phyloP scores from a whole-genome alignment of 441 rosid genomes.

The Adansonia madagascariensis region DNA sequence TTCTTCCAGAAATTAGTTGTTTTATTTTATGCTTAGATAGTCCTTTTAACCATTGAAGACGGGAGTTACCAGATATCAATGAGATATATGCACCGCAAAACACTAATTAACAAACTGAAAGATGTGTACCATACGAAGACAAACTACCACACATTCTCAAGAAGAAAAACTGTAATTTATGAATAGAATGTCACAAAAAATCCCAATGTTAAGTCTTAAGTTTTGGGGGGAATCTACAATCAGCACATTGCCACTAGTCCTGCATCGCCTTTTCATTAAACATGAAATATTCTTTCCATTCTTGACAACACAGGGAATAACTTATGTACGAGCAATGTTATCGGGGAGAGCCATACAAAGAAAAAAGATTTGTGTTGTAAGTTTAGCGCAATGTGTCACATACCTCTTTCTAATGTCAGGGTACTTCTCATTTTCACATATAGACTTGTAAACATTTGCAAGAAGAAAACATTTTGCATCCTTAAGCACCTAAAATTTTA shows the following conservation, averaged over 20 bases:
- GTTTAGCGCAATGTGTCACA: conserved; percentile 23
- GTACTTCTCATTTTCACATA: conserved; percentile 82
- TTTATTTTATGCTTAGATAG: conserved; percentile 4
- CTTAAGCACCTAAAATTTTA: conserved; percentile 69
- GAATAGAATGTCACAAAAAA: neutral
- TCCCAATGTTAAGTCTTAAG: conserved; percentile 7
- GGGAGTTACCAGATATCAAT: conserved; percentile 11
- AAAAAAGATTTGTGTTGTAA: conserved; percentile 29
- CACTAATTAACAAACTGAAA: conserved; percentile 9
- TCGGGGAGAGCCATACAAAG: conserved; percentile 8
- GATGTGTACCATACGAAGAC: neutral
- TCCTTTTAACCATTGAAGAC: conserved; percentile 9
- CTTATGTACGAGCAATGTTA: neutral
- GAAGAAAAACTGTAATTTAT: conserved; percentile 11
- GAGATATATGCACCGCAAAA: neutral
- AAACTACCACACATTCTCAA: neutral
- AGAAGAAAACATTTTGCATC: conserved; percentile 91
- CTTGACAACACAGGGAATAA: neutral
- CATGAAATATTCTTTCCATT: conserved; percentile 4
- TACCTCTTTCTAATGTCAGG: conserved; percentile 83
- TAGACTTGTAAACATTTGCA: conserved; percentile 69
- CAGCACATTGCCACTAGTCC: conserved; percentile 7
- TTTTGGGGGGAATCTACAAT: neutral
- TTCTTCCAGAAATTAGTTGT: conserved; percentile 29
- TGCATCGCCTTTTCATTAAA: conserved; percentile 5